Conservation (phyloP, 2,329 filamentous ascomycete genomes). For the Diaporthe caulivora region DNA sequence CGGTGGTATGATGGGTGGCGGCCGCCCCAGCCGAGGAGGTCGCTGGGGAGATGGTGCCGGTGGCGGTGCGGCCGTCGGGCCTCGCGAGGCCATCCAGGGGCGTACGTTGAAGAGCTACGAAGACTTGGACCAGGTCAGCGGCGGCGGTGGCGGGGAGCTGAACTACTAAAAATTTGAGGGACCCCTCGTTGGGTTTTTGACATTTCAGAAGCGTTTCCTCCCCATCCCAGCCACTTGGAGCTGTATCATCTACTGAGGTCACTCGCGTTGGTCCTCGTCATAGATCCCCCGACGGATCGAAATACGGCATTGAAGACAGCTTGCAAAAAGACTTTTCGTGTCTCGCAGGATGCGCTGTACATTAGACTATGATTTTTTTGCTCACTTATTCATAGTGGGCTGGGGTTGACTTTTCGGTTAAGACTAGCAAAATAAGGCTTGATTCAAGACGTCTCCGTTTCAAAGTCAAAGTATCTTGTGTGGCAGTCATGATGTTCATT, state of each 20-base stretch:
- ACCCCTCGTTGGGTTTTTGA: not conserved
- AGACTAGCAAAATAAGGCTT: slow-evolving; percentile 26
- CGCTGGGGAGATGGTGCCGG: slow-evolving; percentile 81
- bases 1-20: slow-evolving; percentile 52
- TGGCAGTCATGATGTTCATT: not conserved
- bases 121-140: slow-evolving; percentile 88
- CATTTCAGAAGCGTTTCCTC: not conserved
- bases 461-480: not conserved
- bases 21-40: slow-evolving; percentile 64
- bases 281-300: not conserved
- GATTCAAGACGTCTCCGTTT: not conserved
- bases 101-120: slow-evolving; percentile 97
- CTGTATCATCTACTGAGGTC: not conserved
- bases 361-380: slow-evolving; percentile 24
- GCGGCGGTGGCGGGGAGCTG: slow-evolving; percentile 82
- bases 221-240: not conserved
- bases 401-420: not conserved
- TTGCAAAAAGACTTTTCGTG: not conserved
- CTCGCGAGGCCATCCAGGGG: slow-evolving; percentile 91
- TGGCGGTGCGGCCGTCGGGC: slow-evolving; percentile 82
- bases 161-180: slow-evolving; percentile 76
- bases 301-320: not conserved
- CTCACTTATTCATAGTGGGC: slow-evolving; percentile 5
- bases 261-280: not conserved
- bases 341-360: slow-evolving; percentile 26